Evolutionary conservation across 345 rosid species (phyloP), one percentile per base, ranked within the genome.

Genomic region (Hibiscus mutabilis): DNA sequence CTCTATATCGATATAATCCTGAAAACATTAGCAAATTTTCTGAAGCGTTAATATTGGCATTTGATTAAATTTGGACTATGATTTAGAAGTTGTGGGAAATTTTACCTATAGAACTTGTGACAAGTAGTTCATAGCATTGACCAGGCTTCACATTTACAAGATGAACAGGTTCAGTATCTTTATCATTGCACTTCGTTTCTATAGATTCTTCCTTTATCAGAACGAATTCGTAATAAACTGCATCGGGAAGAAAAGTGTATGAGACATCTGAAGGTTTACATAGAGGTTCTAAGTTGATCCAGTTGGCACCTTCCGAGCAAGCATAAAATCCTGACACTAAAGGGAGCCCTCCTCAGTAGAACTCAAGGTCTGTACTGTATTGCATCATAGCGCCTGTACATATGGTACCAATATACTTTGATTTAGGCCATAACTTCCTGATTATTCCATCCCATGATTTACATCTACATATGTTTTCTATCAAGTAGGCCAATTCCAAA

Each of bases 1-100:
- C 86, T 77, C 85, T 78, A 70, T 85, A 89, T 37, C 92, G 80
- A 47, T 80, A 79, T 22, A 87, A 74, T 1, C 96, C 96, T 89
- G 81, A 60, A 33, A 8, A 1, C 8, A n/a, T 55, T 62, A 2
- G 8, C 35, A 33, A 24, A 62, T 31, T 62, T 18, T 18, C 46
- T 4, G 1, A 62, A 2, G 4, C 2, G 12, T 31, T 60, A 25
- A 9, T 15, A 10, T 14, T 15, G 4, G 21, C 19, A 60, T 27
- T 58, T 15, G 19, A 60, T 3, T n/a, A 15, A 6, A 33, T 33
- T 60, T 0, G 22, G 13, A 18, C n/a, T n/a, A 33, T 31, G 15
- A 61, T n/a, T 9, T 61, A 61, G 25, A 12, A 0, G 9, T 11
- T n/a, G 4, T 35, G 33, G 24, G 29, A 24, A 58, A 37, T 3